Conservation (phyloP, 768 basidiomycete species). For the Trametes sanguinea region DNA sequence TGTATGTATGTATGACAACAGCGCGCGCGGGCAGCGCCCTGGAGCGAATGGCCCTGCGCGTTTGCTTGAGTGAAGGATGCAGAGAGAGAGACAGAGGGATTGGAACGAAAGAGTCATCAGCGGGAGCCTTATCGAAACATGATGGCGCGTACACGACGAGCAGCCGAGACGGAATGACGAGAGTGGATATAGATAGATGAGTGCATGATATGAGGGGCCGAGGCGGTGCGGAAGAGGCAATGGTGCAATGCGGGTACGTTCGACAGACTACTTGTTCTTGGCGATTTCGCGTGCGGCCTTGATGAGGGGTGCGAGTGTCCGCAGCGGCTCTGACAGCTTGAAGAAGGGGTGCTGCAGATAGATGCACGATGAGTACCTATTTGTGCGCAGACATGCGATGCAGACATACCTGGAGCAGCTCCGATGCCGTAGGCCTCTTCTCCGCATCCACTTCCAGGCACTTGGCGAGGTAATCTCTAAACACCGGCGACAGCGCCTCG, state of each 20-base stretch:
- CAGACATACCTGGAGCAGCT: constrained; percentile 67
- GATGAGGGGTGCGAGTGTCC: constrained; percentile 86
- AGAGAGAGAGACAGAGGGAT: neutral
- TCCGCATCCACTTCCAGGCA: constrained; percentile 94
- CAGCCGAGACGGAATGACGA: neutral
- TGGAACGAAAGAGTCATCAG: neutral
- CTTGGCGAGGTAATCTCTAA: constrained; percentile 87
- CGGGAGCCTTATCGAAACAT: constrained; percentile 7
- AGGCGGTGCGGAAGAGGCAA: neutral
- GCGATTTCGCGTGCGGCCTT: constrained; percentile 89
- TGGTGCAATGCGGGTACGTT: neutral
- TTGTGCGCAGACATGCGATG: neutral
- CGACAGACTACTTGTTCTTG: constrained; percentile 45
- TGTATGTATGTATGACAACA: constrained; percentile 15
- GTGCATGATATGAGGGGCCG: constrained; percentile 20
- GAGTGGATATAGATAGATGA: constrained; percentile 27
- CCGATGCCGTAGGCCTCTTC: constrained; percentile 84
- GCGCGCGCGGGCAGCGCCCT: neutral
- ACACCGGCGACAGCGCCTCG: constrained; percentile 68
- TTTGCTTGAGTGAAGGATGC: neutral
- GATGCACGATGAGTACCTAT: neutral
- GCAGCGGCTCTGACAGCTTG: constrained; percentile 81
- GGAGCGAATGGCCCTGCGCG: neutral
- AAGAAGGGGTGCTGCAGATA: constrained; percentile 80
- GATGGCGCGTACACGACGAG: constrained; percentile 8